Conservation (phyloP, 2,329 filamentous ascomycete species). For the Sphaerulina musiva region DNA sequence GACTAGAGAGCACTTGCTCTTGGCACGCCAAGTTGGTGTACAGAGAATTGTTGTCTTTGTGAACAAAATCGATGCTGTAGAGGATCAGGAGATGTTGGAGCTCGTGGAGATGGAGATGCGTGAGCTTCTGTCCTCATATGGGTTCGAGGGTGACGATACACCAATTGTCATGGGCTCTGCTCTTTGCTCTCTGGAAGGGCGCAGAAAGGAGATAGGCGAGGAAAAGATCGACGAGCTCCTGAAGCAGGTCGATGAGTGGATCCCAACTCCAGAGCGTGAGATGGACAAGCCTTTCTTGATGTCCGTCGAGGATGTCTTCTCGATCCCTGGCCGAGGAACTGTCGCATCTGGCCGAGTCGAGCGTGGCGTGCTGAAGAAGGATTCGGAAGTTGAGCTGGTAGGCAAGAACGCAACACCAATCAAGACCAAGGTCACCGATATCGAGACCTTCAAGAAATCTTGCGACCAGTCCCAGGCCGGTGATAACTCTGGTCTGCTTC, state of each 20-base stretch:
- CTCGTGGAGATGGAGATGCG: conserved; percentile 99
- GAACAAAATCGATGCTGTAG: conserved; percentile 97
- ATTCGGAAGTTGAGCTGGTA: conserved; percentile 88
- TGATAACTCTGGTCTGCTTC: conserved; percentile 95
- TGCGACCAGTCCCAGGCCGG: conserved; percentile 93
- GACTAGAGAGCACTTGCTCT: conserved; percentile 94
- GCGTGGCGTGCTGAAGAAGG: conserved; percentile 88
- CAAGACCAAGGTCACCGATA: conserved; percentile 99
- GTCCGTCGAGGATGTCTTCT: conserved; percentile 72
- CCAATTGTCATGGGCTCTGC: conserved; percentile 96
- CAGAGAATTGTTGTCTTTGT: conserved; percentile 98
- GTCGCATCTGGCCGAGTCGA: conserved; percentile 96
- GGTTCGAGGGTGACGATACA: conserved; percentile 96
- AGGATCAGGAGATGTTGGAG: conserved; percentile 99
- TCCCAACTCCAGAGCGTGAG: conserved; percentile 88
- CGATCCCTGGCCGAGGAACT: conserved; percentile 74
- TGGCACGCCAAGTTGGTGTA: conserved; percentile 96
- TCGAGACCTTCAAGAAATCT: conserved; percentile 99
- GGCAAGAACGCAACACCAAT: conserved; percentile 75
- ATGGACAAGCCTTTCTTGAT: conserved; percentile 98
- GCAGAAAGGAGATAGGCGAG: conserved; percentile 77
- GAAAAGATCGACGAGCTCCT: conserved; percentile 88
- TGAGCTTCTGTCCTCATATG: conserved; percentile 84
- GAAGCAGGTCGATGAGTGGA: conserved; percentile 86
- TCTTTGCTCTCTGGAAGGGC: conserved; percentile 84